Percentiles rank a stretch among this genome's conserved stretches.
Conservation (phyloP, 495 filamentous ascomycete genomes). For the Aspergillus wentii region DNA sequence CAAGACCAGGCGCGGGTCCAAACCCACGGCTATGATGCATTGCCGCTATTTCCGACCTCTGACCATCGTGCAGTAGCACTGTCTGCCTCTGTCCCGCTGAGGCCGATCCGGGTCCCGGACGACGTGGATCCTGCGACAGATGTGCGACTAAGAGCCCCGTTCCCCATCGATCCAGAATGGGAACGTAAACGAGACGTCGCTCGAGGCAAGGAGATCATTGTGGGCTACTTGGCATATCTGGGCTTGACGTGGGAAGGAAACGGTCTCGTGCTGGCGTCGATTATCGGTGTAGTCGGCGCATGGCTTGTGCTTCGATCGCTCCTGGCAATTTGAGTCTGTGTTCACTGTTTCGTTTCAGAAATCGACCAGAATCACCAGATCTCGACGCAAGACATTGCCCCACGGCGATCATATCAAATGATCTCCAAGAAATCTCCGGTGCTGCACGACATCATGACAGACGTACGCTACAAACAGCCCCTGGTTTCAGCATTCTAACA, state of each 20-base stretch:
- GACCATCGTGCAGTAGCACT: constrained; percentile 84
- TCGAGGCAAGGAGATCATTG: constrained; percentile 51
- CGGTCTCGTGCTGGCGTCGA: constrained; percentile 38
- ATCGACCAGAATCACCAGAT: not conserved
- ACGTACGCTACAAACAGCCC: no score
- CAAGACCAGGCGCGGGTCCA: constrained; percentile 29
- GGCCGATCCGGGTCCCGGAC: constrained; percentile 13
- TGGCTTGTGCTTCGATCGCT: constrained; percentile 42
- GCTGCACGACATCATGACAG: no score
- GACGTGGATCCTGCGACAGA: constrained; percentile 16
- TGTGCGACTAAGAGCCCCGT: constrained; percentile 38
- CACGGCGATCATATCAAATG: constrained; percentile 7
- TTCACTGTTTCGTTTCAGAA: not conserved
- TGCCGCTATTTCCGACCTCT: constrained; percentile 69
- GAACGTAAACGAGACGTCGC: constrained; percentile 41
- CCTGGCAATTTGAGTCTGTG: constrained; percentile 9
- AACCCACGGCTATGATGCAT: constrained; percentile 59
- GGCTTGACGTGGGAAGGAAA: constrained; percentile 58
- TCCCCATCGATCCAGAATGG: constrained; percentile 52
- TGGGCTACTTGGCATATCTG: constrained; percentile 53
- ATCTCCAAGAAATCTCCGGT: no score
- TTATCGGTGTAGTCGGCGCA: constrained; percentile 37
- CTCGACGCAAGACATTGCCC: constrained; percentile 4
- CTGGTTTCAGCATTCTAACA: no score
- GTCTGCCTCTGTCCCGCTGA: constrained; percentile 52